Evolutionary conservation across 306 rosid species (phyloP), one percentile per base, ranked within the genome.

Genomic region (Rubus idaeus): DNA sequence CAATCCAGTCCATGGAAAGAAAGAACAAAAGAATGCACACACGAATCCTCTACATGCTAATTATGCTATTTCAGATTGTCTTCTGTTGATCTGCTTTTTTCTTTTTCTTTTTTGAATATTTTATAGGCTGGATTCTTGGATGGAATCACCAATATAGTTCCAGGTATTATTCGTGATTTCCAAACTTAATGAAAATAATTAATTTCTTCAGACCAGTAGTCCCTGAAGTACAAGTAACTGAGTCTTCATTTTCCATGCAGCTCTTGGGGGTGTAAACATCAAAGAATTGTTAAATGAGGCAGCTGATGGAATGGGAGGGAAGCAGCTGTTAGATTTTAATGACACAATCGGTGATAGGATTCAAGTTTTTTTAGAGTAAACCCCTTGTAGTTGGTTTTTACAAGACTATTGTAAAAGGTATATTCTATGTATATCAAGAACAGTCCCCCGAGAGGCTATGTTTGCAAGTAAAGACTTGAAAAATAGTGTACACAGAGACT

Each of bases 41-140:
- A 9, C 5, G 4, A 35, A 8, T 51, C 62, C 9, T 37, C 45
- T 70, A 3, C 47, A 35, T 53, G 39, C 49, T 71, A 53, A 44
- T 71, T 55, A 53, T 37, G 49, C 10, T 53, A 72, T 11, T n/a
- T 72, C 76, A 55, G 39, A 72, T 49, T 60, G 26, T 12, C 65
- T 76, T 58, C 42, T 71, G 66, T 42, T 68, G 70, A 65, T 58
- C 49, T 64, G 70, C 58, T 2, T 47, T 76, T 75, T 65, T 47
- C 76, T 75, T 65, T 58, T 49, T 78, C 60, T 77, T 60, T 55
- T 75, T 37, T 40, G 20, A 11, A 53, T 18, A 52, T 12, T 57
- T 69, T 51, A 44, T 91, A 94, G 98, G 98, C 98, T 73, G 98
- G 98, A 80, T 94, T 94, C 89, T 87, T 90, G 89, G 97, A 92